These are phyloP conservation scores for Aspergillus hancockii DNA, from an alignment of 495 filamentous ascomycete species.

Conservation along the genomic window DNA sequence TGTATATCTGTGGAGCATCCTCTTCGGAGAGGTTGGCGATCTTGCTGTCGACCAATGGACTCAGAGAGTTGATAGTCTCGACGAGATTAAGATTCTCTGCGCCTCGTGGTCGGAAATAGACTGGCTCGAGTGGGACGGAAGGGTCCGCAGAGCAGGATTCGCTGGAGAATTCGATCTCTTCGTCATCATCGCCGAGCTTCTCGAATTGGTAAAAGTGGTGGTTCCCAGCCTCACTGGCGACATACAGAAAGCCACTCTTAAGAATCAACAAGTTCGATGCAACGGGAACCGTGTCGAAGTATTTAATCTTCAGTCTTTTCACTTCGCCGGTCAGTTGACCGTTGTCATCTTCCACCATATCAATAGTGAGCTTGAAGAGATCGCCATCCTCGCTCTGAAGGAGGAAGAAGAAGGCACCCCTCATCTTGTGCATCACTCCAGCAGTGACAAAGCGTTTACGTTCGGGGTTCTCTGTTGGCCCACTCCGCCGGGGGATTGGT, in stretches of 20 bases:
- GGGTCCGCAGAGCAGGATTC: slow-evolving; percentile 78
- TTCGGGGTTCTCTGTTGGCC: slow-evolving; percentile 87
- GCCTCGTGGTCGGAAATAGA: slow-evolving; percentile 80
- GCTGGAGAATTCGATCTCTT: slow-evolving; percentile 82
- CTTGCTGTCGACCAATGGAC: slow-evolving; percentile 86
- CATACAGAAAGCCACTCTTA: slow-evolving; percentile 94
- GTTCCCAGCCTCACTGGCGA: slow-evolving; percentile 88
- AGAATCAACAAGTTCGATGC: slow-evolving; percentile 85
- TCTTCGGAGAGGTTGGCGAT: slow-evolving; percentile 85
- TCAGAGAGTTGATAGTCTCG: slow-evolving; percentile 85
- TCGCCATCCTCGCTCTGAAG: slow-evolving; percentile 96
- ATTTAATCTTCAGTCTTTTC: slow-evolving; percentile 84
- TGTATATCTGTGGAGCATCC: slow-evolving; percentile 95
- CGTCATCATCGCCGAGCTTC: slow-evolving; percentile 94
- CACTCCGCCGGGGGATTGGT: slow-evolving; percentile 81
- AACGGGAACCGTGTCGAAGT: slow-evolving; percentile 93
- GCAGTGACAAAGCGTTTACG: slow-evolving; percentile 82
- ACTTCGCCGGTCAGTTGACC: slow-evolving; percentile 81
- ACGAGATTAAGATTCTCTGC: slow-evolving; percentile 82
- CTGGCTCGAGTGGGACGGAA: slow-evolving; percentile 63
- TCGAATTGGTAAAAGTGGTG: slow-evolving; percentile 97
- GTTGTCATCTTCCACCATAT: slow-evolving; percentile 81
- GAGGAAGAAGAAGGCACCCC: slow-evolving; percentile 97
- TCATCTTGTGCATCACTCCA: slow-evolving; percentile 95
- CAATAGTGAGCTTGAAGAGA: slow-evolving; percentile 92